phyloP scores from a whole-genome alignment of 1,284 basidiomycete species.

The Cutaneotrichosporon cavernicola region DNA sequence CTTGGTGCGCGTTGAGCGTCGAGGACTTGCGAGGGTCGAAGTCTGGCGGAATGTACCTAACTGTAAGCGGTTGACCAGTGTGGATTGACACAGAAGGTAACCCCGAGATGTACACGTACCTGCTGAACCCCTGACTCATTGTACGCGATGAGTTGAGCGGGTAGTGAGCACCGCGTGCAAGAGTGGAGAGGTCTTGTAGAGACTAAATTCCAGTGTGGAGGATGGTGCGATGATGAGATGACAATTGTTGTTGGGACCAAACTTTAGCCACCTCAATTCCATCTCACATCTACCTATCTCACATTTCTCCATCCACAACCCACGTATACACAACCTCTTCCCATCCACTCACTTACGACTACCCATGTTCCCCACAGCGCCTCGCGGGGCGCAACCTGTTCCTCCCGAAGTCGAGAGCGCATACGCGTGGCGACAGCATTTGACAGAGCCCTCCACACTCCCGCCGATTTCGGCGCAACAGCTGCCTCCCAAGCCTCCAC shows the following conservation, averaged over 20 bases:
- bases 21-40: slow-evolving; percentile 77
- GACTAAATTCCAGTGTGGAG: not conserved
- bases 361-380: not conserved
- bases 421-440: not conserved
- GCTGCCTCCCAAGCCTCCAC: not conserved
- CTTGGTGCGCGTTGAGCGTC: slow-evolving; percentile 74
- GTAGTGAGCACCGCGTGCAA: not conserved
- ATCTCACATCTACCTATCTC: not conserved
- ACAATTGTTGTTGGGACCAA: not conserved
- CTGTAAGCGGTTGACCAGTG: slow-evolving; percentile 51
- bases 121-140: slow-evolving; percentile 66
- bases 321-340: not conserved
- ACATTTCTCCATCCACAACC: not conserved
- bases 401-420: not conserved
- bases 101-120: slow-evolving; percentile 46
- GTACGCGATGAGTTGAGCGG: not conserved
- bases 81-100: slow-evolving; percentile 43
- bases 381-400: not conserved
- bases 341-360: not conserved
- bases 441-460: not conserved
- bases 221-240: not conserved
- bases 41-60: slow-evolving; percentile 89
- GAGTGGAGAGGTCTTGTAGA: not conserved
- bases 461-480: not conserved
- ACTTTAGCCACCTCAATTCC: not conserved